A percentile compares a stretch with the other conserved stretches of the same genome.
These are phyloP conservation scores for Colletotrichum noveboracense DNA, from an alignment of 2,329 filamentous ascomycete species.

Conservation along the genomic window DNA sequence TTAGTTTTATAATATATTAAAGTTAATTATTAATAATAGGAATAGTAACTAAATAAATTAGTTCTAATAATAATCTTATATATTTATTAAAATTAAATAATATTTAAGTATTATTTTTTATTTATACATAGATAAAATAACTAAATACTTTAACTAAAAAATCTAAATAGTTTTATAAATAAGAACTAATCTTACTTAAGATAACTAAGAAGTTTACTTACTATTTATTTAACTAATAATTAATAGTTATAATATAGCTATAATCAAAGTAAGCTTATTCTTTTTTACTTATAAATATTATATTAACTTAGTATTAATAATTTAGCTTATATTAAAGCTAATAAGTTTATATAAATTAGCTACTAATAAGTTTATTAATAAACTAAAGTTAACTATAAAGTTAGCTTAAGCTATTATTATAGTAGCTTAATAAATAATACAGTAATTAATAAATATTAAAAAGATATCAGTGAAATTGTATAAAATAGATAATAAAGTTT, in stretches of 20 bases:
- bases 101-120: not conserved
- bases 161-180: not conserved
- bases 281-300: not conserved
- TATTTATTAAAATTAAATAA: not conserved
- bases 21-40: too few species aligned
- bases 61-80: not conserved
- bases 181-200: not conserved
- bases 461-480: too few species aligned
- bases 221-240: not conserved
- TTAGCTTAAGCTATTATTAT: not conserved
- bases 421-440: not conserved
- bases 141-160: not conserved
- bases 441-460: not conserved
- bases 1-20: too few species aligned
- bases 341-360: not conserved
- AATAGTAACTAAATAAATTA: too few species aligned
- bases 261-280: not conserved
- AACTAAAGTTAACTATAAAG: not conserved
- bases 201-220: not conserved
- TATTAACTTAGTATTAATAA: not conserved
- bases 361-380: not conserved
- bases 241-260: not conserved
- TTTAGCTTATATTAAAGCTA: not conserved
- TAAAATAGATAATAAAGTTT: too few species aligned
- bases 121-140: not conserved